A percentile compares a stretch with the other conserved stretches of the same genome.
These are phyloP conservation scores for Zizania latifolia DNA, from an alignment of 176 grass and related monocot genomes.

Conservation along the genomic window DNA sequence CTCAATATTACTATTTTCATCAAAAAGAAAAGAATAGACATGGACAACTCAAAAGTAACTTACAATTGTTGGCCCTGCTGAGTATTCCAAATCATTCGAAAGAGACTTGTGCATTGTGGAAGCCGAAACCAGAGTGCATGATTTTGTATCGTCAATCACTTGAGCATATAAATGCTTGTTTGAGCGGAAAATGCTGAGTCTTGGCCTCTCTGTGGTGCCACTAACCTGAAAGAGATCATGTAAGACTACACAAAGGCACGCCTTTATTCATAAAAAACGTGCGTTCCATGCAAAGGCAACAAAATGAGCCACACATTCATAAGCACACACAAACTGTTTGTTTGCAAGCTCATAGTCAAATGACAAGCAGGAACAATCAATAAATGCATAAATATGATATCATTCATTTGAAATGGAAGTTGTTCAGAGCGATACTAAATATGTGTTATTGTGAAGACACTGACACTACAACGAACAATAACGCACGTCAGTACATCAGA, in stretches of 20 bases:
- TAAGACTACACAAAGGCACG: neutral
- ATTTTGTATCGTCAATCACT: slow-evolving; percentile 92
- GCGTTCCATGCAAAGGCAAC: neutral
- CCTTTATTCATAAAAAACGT: neutral
- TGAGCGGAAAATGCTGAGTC: slow-evolving; percentile 68
- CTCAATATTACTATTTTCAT: neutral
- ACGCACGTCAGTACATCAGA: too few relatives aligned
- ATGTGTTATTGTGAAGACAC: neutral
- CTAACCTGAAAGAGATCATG: slow-evolving; percentile 47
- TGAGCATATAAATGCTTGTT: slow-evolving; percentile 88
- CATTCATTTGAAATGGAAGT: neutral
- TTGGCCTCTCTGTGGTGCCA: slow-evolving; percentile 80
- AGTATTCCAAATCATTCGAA: slow-evolving; percentile 52
- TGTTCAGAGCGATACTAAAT: neutral
- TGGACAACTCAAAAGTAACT: slow-evolving; percentile 21
- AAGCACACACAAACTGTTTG: neutral
- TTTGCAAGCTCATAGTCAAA: neutral
- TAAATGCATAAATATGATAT: neutral
- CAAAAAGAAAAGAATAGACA: neutral
- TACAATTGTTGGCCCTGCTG: slow-evolving; percentile 84
- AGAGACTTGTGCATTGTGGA: slow-evolving; percentile 93
- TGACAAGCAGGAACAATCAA: neutral
- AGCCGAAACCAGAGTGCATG: slow-evolving; percentile 76
- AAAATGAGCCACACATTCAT: neutral
- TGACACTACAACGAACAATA: too few relatives aligned